Percentiles rank a stretch among this genome's conserved stretches.
Conservation (phyloP, 2,329 filamentous ascomycete species). For the Fusarium nygamai region DNA sequence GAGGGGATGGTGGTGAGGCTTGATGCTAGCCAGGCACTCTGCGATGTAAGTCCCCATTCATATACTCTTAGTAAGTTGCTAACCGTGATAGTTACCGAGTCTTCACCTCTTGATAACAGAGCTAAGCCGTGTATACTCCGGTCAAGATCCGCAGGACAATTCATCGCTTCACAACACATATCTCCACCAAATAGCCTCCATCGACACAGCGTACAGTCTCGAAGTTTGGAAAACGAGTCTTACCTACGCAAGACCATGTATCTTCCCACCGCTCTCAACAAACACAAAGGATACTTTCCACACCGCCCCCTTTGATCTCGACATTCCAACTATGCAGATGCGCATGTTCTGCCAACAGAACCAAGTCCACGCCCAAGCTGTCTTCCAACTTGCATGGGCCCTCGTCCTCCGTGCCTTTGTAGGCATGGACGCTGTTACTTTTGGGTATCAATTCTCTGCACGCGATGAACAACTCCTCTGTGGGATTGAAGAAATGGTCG, state of each 20-base stretch:
- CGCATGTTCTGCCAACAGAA: slow-evolving; percentile 55
- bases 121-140: slow-evolving; percentile 56
- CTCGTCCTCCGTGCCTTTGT: slow-evolving; percentile 65
- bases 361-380: slow-evolving; percentile 56
- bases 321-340: slow-evolving; percentile 52
- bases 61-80: not conserved
- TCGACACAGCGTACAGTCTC: slow-evolving; percentile 49
- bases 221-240: slow-evolving; percentile 59
- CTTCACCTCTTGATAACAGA: slow-evolving; percentile 59
- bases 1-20: slow-evolving; percentile 59
- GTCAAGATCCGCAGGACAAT: slow-evolving; percentile 44
- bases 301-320: slow-evolving; percentile 52
- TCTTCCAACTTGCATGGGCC: slow-evolving; percentile 69
- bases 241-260: slow-evolving; percentile 51
- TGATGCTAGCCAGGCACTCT: slow-evolving; percentile 62
- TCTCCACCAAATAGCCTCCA: slow-evolving; percentile 41
- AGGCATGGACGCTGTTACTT: slow-evolving; percentile 62
- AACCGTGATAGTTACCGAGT: slow-evolving; percentile 46
- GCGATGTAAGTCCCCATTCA: slow-evolving; percentile 50
- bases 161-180: slow-evolving; percentile 40
- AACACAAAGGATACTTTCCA: slow-evolving; percentile 43
- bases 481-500: slow-evolving; percentile 55
- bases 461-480: slow-evolving; percentile 55
- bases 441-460: slow-evolving; percentile 61
- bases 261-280: slow-evolving; percentile 55